Base-by-base conservation (phyloP, 2,329 filamentous ascomycete species). In the Fusarium nisikadoi region DNA sequence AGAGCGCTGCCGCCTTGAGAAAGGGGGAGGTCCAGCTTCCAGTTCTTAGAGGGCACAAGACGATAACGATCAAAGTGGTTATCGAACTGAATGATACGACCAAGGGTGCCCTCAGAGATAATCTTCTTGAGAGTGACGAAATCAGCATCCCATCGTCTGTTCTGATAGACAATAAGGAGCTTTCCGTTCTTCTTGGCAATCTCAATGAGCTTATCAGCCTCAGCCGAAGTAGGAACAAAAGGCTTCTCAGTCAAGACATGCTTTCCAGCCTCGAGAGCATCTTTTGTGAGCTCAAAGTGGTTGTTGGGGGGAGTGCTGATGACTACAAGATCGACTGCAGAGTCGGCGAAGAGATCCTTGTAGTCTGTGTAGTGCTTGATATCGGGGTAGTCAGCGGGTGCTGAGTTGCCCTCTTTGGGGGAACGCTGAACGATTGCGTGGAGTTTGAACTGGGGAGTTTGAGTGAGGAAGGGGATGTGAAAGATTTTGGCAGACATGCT, bases 221-320 rank as follows among this genome's bases (percentile, higher is more conserved):
- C 90, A 64, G 88, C 84, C 3, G 88, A 84, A 3, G 90, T 92
- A 25, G 93, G 91, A 17, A 93, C 92, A 79, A 95, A 95, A 5
- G 93, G 93, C 84, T 95, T 95, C 84, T 95, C 93, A 53, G 92
- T 91, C 57, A 95, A 85, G 31, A 95, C 91, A 80, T 95, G 91
- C 84, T 95, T 95, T 75, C 91, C 91, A 14, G 87, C 84, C 78
- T 91, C 86, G 52, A 95, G 85, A 0, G 91, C 90, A 56, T 87
- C 81, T 80, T 90, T 90, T 39, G 89, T 85, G 74, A 94, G 84
- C 20, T 84, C 79, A 78, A 90, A 93, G 83, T 95, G 93, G 16
- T 89, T 91, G 69, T 91, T 86, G 1, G 93, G 93, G 0, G 92
- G 89, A 1, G 92, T 94, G 57, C 90, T 90, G 68, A 96, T 82